Percentiles rank a stretch among this genome's conserved stretches.
These are phyloP conservation scores for Gymnopus androsaceus DNA, from an alignment of 1,284 basidiomycete species.

Conservation along the genomic window DNA sequence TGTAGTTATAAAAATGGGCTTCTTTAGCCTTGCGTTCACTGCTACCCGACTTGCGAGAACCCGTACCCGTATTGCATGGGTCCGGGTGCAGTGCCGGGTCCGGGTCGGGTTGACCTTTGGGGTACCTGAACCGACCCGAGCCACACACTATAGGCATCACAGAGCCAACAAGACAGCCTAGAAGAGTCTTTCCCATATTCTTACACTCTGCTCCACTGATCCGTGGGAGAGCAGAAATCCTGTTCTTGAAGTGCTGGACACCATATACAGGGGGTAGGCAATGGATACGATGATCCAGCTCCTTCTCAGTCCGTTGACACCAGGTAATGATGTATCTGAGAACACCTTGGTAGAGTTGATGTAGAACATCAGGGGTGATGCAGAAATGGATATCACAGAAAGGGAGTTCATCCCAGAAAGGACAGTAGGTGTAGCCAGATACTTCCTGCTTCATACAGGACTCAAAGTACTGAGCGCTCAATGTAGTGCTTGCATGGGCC, in stretches of 20 bases:
- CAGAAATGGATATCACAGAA: constrained; percentile 22
- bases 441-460: constrained; percentile 3
- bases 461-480: background rate
- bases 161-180: constrained; percentile 20
- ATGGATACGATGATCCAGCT: constrained; percentile 23
- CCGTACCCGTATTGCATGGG: too few species aligned
- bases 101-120: too few species aligned
- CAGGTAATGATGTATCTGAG: constrained; percentile 30
- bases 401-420: constrained; percentile 22
- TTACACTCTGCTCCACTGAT: constrained; percentile 25
- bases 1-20: too few species aligned
- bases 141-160: constrained; percentile 10
- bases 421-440: constrained; percentile 6
- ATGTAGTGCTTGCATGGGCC: background rate
- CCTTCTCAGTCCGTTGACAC: constrained; percentile 19
- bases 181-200: constrained; percentile 24
- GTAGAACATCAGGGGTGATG: constrained; percentile 33
- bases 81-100: too few species aligned
- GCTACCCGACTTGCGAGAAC: too few species aligned
- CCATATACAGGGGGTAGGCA: constrained; percentile 21
- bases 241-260: too few species aligned
- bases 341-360: too few species aligned
- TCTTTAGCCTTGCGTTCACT: too few species aligned
- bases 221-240: too few species aligned
- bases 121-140: too few species aligned